Percentiles rank a stretch among this genome's conserved stretches.
These are phyloP conservation scores for Jacaranda copaia DNA, from an alignment of 257 asterid species.

Conservation along the genomic window DNA sequence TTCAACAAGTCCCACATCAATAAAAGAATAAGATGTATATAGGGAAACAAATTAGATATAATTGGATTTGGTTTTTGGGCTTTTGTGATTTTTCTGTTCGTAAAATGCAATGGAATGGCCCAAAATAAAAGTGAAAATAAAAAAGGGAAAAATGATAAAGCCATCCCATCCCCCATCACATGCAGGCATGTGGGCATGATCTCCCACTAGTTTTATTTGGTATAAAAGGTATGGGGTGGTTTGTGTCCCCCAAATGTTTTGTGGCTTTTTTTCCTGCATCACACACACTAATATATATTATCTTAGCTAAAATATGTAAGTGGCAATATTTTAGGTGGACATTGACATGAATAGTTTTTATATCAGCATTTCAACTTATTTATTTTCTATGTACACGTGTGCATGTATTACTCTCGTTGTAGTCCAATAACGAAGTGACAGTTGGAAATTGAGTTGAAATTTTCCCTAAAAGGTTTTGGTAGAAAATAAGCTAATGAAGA, in stretches of 20 bases:
- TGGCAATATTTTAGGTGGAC: constrained; percentile 1
- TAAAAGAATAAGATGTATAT: too few species aligned
- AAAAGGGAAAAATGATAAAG: constrained; percentile 31
- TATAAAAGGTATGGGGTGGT: constrained; percentile 30
- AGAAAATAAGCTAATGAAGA: too few species aligned
- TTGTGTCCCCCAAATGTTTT: constrained; percentile 31
- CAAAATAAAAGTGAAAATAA: constrained; percentile 29
- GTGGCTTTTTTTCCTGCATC: constrained; percentile 35
- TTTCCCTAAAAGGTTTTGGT: neutral
- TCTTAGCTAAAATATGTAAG: constrained; percentile 30
- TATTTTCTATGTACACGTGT: constrained; percentile 27
- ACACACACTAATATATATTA: constrained; percentile 34
- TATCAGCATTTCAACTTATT: constrained; percentile 25
- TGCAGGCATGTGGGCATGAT: constrained; percentile 50
- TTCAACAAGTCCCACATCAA: too few species aligned
- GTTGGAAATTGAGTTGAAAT: neutral
- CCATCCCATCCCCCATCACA: constrained; percentile 55
- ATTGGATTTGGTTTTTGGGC: neutral
- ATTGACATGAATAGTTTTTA: constrained; percentile 30
- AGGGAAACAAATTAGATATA: too few species aligned
- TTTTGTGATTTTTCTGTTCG: neutral
- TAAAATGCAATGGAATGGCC: neutral
- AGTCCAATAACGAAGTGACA: neutral
- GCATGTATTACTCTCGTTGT: constrained; percentile 15
- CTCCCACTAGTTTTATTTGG: constrained; percentile 27